A percentile compares a stretch with the other conserved stretches of the same genome.
phyloP scores from a whole-genome alignment of 2,329 filamentous ascomycete genomes.

The Geosmithia putterillii region DNA sequence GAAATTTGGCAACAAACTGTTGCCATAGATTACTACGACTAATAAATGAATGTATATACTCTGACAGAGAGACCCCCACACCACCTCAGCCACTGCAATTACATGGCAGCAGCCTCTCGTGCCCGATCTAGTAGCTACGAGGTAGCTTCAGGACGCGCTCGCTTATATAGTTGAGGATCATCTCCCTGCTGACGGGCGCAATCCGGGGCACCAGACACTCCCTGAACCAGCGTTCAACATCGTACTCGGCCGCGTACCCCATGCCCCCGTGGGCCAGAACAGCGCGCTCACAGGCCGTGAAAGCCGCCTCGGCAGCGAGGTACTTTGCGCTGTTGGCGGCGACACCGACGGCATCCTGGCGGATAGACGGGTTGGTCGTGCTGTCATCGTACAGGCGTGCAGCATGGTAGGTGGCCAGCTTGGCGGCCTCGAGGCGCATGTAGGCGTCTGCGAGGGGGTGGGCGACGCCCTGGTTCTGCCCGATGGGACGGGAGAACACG shows the following conservation, averaged over 20 bases:
- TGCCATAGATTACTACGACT: too few species aligned
- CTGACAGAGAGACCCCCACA: neutral
- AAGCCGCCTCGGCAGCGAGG: constrained; percentile 52
- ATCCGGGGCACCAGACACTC: constrained; percentile 54
- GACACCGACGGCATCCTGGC: constrained; percentile 45
- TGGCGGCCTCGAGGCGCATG: constrained; percentile 53
- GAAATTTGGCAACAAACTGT: neutral
- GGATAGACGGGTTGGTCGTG: constrained; percentile 33
- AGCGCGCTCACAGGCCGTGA: constrained; percentile 47
- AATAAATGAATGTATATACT: neutral
- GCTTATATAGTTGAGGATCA: constrained; percentile 63
- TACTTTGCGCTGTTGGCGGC: constrained; percentile 63
- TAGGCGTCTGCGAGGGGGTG: constrained; percentile 55
- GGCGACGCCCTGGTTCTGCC: constrained; percentile 52
- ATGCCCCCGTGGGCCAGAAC: constrained; percentile 50
- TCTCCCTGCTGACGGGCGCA: constrained; percentile 54
- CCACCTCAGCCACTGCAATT: neutral
- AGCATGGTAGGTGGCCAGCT: constrained; percentile 53
- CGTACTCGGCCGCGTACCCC: constrained; percentile 53
- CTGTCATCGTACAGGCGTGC: constrained; percentile 48
- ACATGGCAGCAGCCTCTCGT: too few species aligned
- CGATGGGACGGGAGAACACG: constrained; percentile 54
- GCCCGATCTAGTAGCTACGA: constrained; percentile 53
- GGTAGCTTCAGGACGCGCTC: constrained; percentile 58
- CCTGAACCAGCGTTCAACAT: constrained; percentile 53